These are phyloP conservation scores for Alopecurus myosuroides DNA, from an alignment of 176 grass and related monocot genomes.

Conservation along the genomic window DNA sequence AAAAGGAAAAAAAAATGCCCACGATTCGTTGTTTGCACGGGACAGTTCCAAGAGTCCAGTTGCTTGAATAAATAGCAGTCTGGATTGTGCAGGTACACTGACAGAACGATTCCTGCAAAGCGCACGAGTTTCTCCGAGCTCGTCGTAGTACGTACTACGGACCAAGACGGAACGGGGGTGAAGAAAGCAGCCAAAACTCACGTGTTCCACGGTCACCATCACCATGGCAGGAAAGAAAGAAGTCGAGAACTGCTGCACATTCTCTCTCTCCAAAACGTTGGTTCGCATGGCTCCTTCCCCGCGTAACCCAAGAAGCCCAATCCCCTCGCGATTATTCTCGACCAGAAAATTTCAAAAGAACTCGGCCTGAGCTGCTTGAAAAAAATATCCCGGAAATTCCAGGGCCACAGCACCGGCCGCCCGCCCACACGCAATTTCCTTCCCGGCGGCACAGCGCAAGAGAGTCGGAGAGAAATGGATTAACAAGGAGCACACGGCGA, in stretches of 20 bases:
- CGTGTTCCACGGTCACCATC: neutral
- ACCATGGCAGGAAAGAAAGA: neutral
- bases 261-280: neutral
- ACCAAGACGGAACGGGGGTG: neutral
- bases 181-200: neutral
- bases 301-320: conserved; percentile 21
- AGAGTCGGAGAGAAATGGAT: neutral
- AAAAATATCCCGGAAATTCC: neutral
- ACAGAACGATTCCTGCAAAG: neutral
- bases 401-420: conserved; percentile 7
- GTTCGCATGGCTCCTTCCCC: neutral
- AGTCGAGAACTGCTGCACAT: neutral
- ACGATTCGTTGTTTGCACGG: neutral
- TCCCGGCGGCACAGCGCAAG: neutral
- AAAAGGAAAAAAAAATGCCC: neutral
- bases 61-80: neutral
- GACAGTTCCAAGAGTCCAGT: neutral
- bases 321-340: conserved; percentile 6
- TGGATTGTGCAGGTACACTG: no score
- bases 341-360: conserved; percentile 18
- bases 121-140: neutral
- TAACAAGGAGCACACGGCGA: neutral
- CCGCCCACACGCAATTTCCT: neutral
- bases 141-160: no score
- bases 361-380: neutral